Evolutionary conservation across 805 yeast species (phyloP), one percentile per base, ranked within the genome.

Genomic region (Yarrowia sp.): DNA sequence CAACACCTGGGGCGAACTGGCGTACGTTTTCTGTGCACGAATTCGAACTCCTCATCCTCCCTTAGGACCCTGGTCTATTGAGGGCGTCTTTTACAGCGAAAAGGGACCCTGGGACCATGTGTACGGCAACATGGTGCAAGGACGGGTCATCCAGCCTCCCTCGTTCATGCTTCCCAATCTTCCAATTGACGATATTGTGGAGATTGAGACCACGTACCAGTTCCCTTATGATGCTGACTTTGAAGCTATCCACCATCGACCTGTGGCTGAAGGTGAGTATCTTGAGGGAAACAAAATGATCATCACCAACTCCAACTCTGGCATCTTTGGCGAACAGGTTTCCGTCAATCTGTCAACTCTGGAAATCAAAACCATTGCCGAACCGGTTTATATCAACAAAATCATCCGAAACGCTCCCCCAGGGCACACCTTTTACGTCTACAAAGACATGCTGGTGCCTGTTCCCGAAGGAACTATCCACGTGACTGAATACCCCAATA

Each of bases 201-300:
- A 30, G 13, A 52, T 52, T 6, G 42, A 52, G 10, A 52, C 56
- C 13, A 52, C 56, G 7, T 52, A 52, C 30, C 33, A 36, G 56
- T 52, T 52, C 12, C 56, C 56, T 3, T 52, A 36, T 10, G 56
- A 42, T 17, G 13, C 56, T 6, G 56, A 52, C 42, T 52, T 52
- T 52, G 56, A 52, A 52, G 56, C 56, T 7, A 17, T 52, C 13
- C 56, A 52, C 33, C 56, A 52, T 36, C 14, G 56, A 14, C 56
- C 56, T 7, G 56, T 52, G 6, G 56, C 56, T 3, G 56, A 52
- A 13, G 56, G 56, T 13, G 56, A 52, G 33, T 52, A 52, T 36
- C 33, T 52, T 4, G 56, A 52, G 36, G 56, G 56, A 1, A 52
- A 52, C 56, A 52, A 34, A 30, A 52, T 52, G 56, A 52, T 52